Conservation (phyloP, 257 asterid genomes). For the Leptodermis oblonga region DNA sequence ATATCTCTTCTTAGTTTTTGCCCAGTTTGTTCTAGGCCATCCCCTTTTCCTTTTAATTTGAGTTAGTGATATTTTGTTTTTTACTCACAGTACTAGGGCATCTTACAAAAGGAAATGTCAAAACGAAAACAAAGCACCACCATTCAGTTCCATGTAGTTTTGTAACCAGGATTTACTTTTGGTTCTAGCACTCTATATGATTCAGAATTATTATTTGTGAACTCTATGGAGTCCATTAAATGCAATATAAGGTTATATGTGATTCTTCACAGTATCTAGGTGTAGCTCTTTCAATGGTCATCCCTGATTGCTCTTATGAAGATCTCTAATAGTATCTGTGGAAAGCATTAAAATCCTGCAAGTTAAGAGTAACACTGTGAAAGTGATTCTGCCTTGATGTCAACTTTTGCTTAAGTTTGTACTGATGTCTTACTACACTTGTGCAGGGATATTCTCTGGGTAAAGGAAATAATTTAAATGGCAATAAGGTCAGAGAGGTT, state of each 20-base stretch:
- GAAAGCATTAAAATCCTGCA: no score
- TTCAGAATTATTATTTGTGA: no score
- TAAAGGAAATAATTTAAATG: conserved; percentile 41
- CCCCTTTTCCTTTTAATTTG: no score
- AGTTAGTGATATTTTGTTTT: no score
- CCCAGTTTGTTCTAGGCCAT: no score
- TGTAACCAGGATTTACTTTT: neutral
- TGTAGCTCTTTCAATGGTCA: neutral
- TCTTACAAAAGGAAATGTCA: no score
- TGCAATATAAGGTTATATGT: no score
- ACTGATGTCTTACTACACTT: conserved; percentile 9
- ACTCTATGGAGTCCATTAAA: no score
- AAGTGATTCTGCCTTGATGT: neutral
- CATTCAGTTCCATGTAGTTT: neutral
- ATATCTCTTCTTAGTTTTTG: no score
- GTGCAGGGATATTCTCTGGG: conserved; percentile 39
- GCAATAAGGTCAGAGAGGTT: conserved; percentile 58
- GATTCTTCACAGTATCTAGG: neutral
- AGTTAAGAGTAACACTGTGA: neutral
- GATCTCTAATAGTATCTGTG: neutral
- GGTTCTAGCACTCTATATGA: no score
- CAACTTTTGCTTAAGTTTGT: neutral
- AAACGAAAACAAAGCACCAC: no score
- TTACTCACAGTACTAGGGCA: no score
- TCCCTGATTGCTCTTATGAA: neutral